Percentiles rank a stretch among this genome's conserved stretches.
Conservation (phyloP, 2,329 filamentous ascomycete genomes). For the Botrytis squamosa region DNA sequence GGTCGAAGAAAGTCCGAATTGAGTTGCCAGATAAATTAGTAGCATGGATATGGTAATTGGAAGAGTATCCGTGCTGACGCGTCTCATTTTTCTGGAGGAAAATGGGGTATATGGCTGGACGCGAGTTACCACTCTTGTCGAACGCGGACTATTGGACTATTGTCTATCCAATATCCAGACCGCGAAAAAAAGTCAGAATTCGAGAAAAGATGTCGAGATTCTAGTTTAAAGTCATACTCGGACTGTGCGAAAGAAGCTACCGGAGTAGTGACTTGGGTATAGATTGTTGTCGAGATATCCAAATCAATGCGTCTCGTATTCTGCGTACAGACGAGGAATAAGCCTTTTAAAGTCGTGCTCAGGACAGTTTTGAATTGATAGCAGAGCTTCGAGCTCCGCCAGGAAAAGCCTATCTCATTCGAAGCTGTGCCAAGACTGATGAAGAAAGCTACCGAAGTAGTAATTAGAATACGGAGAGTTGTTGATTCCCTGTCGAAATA, state of each 20-base stretch:
- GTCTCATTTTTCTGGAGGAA: not conserved
- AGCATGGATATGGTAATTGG: not conserved
- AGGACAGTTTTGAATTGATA: not conserved
- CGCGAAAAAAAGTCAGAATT: not conserved
- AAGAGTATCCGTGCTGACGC: not conserved
- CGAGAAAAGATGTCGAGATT: not conserved
- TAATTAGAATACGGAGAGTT: not conserved
- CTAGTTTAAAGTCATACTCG: not conserved
- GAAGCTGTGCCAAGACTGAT: not conserved
- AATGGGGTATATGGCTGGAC: not conserved
- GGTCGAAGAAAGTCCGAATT: not conserved
- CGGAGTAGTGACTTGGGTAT: not conserved
- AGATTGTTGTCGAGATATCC: not conserved
- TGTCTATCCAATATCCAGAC: not conserved
- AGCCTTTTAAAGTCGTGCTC: not conserved
- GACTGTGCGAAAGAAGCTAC: not conserved
- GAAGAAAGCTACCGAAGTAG: not conserved
- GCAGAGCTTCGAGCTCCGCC: not conserved
- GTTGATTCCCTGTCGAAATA: not conserved
- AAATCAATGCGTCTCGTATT: not conserved
- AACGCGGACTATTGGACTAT: not conserved
- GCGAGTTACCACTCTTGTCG: too few species aligned
- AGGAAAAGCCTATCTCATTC: not conserved
- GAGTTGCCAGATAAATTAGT: not conserved
- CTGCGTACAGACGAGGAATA: not conserved